phyloP scores from a whole-genome alignment of 129 eudicot species.

The Centrapalus pauciflorus region DNA sequence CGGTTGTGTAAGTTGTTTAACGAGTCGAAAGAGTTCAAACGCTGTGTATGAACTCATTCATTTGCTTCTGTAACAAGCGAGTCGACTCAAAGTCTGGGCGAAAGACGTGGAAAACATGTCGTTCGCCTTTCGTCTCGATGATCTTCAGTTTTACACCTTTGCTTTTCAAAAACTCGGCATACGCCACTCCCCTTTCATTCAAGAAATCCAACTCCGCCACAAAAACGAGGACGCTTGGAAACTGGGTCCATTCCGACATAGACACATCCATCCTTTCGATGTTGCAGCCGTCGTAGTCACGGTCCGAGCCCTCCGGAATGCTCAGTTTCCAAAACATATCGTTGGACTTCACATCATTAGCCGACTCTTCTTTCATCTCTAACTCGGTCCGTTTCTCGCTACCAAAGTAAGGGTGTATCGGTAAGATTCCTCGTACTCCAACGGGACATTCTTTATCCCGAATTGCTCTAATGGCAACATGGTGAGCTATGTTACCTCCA shows the following conservation, averaged over 20 bases:
- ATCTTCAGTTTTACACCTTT: conserved; percentile 63
- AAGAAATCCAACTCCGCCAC: conserved; percentile 75
- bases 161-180: conserved; percentile 53
- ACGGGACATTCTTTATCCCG: conserved; percentile 18
- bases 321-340: conserved; percentile 85
- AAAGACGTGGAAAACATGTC: conserved; percentile 61
- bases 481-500: conserved; percentile 91
- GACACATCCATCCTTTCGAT: conserved; percentile 30
- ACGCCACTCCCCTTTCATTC: conserved; percentile 76
- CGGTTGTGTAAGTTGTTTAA: neutral
- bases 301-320: conserved; percentile 59
- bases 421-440: conserved; percentile 40
- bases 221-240: conserved; percentile 59
- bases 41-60: conserved; percentile 49
- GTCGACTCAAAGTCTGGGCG: conserved; percentile 59
- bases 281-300: conserved; percentile 67
- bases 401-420: conserved; percentile 87
- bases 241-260: conserved; percentile 45
- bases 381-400: conserved; percentile 51
- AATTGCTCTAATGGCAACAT: conserved; percentile 40
- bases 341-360: conserved; percentile 42
- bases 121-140: conserved; percentile 53
- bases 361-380: conserved; percentile 37
- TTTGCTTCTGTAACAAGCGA: conserved; percentile 48
- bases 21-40: conserved; percentile 17